A percentile compares a stretch with the other conserved stretches of the same genome.
These are phyloP conservation scores for Mallotus japonicus DNA, from an alignment of 441 rosid species.

Conservation along the genomic window DNA sequence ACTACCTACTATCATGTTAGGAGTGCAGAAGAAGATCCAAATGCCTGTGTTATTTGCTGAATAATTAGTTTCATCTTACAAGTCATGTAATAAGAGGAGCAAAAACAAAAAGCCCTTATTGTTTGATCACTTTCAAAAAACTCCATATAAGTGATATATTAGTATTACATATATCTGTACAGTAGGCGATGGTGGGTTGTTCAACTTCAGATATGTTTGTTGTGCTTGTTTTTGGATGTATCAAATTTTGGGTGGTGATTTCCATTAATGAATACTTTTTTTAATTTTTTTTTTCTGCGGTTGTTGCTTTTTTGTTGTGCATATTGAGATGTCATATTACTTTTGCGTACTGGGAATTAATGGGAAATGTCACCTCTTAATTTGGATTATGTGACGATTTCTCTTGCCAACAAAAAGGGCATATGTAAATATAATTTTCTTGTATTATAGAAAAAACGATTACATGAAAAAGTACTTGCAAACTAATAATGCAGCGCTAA, in stretches of 20 bases:
- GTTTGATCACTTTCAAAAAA: background rate
- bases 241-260: slow-evolving; percentile 2
- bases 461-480: background rate
- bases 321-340: background rate
- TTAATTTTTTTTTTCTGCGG: background rate
- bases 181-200: background rate
- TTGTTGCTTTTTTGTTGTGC: too few relatives aligned
- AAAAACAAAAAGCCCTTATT: background rate
- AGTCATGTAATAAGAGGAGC: too few relatives aligned
- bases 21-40: slow-evolving; percentile 45
- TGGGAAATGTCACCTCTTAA: too few relatives aligned
- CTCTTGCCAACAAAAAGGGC: background rate
- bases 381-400: background rate
- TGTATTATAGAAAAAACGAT: background rate
- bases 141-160: background rate
- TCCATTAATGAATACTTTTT: background rate
- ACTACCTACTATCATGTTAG: slow-evolving; percentile 19
- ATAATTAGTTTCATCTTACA: background rate
- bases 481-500: background rate
- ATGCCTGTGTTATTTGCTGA: slow-evolving; percentile 48
- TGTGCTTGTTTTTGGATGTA: background rate
- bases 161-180: background rate
- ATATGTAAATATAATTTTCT: background rate
- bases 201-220: background rate
- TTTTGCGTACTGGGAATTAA: background rate